These are phyloP conservation scores for Penicillium glabrum DNA, from an alignment of 2,329 filamentous ascomycete species.

Conservation along the genomic window DNA sequence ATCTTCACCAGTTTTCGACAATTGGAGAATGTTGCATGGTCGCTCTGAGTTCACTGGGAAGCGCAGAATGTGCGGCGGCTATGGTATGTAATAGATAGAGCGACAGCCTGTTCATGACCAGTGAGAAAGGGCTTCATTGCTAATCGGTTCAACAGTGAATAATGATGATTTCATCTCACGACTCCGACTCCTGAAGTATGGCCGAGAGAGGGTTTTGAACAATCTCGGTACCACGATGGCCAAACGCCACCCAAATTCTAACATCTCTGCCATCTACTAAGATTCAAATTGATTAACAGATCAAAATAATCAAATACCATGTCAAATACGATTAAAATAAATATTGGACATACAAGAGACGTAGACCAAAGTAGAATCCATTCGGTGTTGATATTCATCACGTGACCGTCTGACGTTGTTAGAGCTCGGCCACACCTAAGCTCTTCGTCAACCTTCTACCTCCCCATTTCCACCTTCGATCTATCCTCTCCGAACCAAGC, in stretches of 20 bases:
- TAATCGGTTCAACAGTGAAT: conserved; percentile 56
- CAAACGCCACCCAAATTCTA: neutral
- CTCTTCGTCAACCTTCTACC: conserved; percentile 24
- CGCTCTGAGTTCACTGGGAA: conserved; percentile 78
- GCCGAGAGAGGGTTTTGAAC: conserved; percentile 35
- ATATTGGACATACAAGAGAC: neutral
- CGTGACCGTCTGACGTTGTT: conserved; percentile 40
- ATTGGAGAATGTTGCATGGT: conserved; percentile 92
- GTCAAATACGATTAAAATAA: neutral
- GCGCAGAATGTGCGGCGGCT: conserved; percentile 85
- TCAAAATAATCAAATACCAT: neutral
- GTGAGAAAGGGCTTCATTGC: neutral
- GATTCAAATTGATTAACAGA: neutral
- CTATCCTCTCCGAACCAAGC: conserved; percentile 7
- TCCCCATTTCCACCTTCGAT: conserved; percentile 13
- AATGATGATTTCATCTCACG: conserved; percentile 78
- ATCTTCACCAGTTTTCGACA: conserved; percentile 73
- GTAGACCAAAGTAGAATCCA: neutral
- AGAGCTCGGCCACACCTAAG: conserved; percentile 30
- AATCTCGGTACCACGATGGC: conserved; percentile 27
- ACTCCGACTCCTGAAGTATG: conserved; percentile 70
- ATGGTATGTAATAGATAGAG: conserved; percentile 61
- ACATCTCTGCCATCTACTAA: neutral
- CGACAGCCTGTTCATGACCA: neutral
- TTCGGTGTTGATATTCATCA: conserved; percentile 14